Evolutionary conservation across 306 rosid species (phyloP).

Genomic region (Psophocarpus tetragonolobus): DNA sequence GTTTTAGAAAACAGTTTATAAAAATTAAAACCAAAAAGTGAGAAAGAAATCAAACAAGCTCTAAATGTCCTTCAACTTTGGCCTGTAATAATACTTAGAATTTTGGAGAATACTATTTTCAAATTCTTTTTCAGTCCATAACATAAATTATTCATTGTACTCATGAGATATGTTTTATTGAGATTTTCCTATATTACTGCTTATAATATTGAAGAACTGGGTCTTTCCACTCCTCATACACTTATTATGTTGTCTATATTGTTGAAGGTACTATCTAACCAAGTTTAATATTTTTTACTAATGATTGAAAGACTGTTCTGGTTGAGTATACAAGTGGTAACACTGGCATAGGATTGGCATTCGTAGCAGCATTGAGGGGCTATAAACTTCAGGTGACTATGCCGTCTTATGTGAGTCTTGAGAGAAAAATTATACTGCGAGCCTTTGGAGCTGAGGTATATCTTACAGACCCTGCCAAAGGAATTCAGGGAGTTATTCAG

Average conservation of each 20-base stretch:
- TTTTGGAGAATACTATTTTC: background rate
- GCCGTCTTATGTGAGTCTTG: conserved; percentile 64
- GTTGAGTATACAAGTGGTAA: conserved; percentile 82
- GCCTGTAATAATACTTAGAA: background rate
- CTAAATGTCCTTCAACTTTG: background rate
- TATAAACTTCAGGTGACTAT: conserved; percentile 62
- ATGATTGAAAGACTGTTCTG: conserved; percentile 57
- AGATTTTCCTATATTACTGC: background rate
- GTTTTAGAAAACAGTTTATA: background rate
- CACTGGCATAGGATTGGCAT: conserved; percentile 88
- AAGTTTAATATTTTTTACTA: conserved; percentile 20
- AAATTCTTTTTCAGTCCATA: background rate
- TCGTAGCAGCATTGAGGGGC: conserved; percentile 70
- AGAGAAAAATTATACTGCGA: conserved; percentile 61
- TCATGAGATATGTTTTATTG: background rate
- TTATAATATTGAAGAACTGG: conserved; percentile 21
- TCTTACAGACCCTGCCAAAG: conserved; percentile 68
- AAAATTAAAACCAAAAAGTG: background rate
- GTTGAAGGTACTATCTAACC: conserved; percentile 31
- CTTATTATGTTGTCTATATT: background rate
- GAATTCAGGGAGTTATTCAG: conserved; percentile 47
- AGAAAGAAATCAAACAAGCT: background rate
- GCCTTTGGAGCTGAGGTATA: conserved; percentile 86
- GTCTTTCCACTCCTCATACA: background rate
- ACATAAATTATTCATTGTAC: conserved; percentile 1